phyloP scores from a whole-genome alignment of 306 rosid genomes.

The Hippophae gyantsensis region DNA sequence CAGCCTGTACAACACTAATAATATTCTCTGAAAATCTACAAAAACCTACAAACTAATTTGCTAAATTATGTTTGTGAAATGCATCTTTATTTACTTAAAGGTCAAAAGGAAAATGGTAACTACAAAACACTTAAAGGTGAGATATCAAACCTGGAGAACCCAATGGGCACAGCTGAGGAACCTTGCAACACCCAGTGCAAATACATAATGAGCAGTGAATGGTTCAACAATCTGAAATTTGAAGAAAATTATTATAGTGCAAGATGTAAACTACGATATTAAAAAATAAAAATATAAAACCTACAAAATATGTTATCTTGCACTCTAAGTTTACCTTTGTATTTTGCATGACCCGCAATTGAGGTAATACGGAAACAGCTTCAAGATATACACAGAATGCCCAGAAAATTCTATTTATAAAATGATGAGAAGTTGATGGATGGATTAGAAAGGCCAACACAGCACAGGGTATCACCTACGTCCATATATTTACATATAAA shows the following conservation, averaged over 20 bases:
- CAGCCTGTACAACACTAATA: no score
- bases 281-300: background rate
- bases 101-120: no score
- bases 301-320: background rate
- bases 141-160: constrained; percentile 84
- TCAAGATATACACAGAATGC: constrained; percentile 91
- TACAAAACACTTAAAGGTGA: background rate
- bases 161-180: constrained; percentile 97
- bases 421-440: constrained; percentile 83
- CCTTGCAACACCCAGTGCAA: constrained; percentile 87
- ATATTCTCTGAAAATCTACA: no score
- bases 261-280: constrained; percentile 9
- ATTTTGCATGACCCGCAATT: constrained; percentile 91
- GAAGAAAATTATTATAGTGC: background rate
- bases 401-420: constrained; percentile 83
- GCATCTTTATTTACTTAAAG: background rate
- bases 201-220: constrained; percentile 91
- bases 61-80: background rate
- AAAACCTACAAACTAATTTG: no score
- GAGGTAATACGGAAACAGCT: constrained; percentile 89
- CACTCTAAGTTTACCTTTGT: constrained; percentile 42
- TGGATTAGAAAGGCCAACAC: constrained; percentile 69
- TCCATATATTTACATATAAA: constrained; percentile 24
- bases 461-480: constrained; percentile 82
- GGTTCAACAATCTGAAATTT: constrained; percentile 88